phyloP scores from a whole-genome alignment of 2,329 filamentous ascomycete genomes.

The Emydomyces testavorans region DNA sequence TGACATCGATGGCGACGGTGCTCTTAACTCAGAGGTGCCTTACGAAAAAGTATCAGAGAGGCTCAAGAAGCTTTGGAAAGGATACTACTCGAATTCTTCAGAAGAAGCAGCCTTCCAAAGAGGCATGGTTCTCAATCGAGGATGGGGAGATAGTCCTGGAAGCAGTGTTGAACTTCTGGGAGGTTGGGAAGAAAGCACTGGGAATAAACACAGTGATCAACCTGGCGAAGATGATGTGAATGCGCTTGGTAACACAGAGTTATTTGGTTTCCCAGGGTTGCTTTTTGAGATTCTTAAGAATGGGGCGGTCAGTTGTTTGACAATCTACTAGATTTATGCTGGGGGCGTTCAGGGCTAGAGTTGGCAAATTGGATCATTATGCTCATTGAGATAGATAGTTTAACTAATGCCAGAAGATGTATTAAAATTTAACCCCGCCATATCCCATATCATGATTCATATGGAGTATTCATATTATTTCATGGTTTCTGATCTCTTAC shows the following conservation, averaged over 20 bases:
- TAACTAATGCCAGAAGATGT: neutral
- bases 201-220: conserved; percentile 35
- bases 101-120: conserved; percentile 45
- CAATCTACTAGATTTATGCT: conserved; percentile 56
- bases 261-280: conserved; percentile 87
- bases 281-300: conserved; percentile 95
- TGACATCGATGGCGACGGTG: conserved; percentile 35
- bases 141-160: conserved; percentile 82
- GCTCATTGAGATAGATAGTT: neutral
- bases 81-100: conserved; percentile 47
- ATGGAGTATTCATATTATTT: too few relatives aligned
- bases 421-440: too few relatives aligned
- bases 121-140: conserved; percentile 76
- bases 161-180: conserved; percentile 78
- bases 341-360: neutral
- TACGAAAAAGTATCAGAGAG: conserved; percentile 61
- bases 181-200: conserved; percentile 67
- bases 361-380: neutral
- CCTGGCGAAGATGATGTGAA: conserved; percentile 39
- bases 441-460: too few relatives aligned
- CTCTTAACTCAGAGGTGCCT: conserved; percentile 61
- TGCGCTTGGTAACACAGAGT: conserved; percentile 57
- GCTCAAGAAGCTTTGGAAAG: conserved; percentile 59
- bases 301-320: conserved; percentile 76
- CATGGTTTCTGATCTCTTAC: too few relatives aligned